A percentile compares a stretch with the other conserved stretches of the same genome.
Evolutionary conservation across 352 stramenopile genomes (phyloP).

Genomic region (Phytophthora tentaculata): DNA sequence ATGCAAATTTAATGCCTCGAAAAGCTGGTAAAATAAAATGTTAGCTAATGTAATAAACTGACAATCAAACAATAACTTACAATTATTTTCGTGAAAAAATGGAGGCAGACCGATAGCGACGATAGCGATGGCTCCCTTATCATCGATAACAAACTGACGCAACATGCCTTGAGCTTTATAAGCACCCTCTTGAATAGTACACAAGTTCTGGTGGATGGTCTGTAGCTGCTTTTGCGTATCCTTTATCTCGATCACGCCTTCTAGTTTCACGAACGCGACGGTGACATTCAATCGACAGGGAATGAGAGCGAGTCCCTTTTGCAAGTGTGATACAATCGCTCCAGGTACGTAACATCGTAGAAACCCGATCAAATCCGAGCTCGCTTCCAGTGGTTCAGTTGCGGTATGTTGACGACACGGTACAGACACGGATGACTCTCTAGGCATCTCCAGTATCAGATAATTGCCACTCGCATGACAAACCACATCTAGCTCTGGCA

Average conservation of each 20-base stretch:
- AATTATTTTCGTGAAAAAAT: constrained; percentile 89
- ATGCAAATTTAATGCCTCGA: constrained; percentile 68
- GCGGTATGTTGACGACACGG: background rate
- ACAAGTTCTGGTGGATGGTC: constrained; percentile 66
- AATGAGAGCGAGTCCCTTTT: constrained; percentile 69
- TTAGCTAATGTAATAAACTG: too few species aligned
- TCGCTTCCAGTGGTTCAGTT: constrained; percentile 20
- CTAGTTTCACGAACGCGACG: constrained; percentile 74
- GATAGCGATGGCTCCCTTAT: constrained; percentile 85
- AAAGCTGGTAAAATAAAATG: constrained; percentile 3
- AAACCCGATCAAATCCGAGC: constrained; percentile 59
- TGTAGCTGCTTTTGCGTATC: constrained; percentile 50
- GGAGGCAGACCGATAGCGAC: constrained; percentile 78
- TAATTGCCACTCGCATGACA: constrained; percentile 56
- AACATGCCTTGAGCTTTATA: constrained; percentile 85
- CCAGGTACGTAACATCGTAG: constrained; percentile 72
- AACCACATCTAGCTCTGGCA: constrained; percentile 30
- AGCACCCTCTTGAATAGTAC: constrained; percentile 73
- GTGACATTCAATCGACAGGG: constrained; percentile 76
- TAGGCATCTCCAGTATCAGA: constrained; percentile 37
- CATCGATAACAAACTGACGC: constrained; percentile 88
- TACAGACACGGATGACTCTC: background rate
- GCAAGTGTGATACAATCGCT: constrained; percentile 70
- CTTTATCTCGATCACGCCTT: constrained; percentile 56
- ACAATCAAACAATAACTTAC: too few species aligned